Evolutionary conservation across 306 rosid species (phyloP).

Genomic region (Rubus parviflorus): DNA sequence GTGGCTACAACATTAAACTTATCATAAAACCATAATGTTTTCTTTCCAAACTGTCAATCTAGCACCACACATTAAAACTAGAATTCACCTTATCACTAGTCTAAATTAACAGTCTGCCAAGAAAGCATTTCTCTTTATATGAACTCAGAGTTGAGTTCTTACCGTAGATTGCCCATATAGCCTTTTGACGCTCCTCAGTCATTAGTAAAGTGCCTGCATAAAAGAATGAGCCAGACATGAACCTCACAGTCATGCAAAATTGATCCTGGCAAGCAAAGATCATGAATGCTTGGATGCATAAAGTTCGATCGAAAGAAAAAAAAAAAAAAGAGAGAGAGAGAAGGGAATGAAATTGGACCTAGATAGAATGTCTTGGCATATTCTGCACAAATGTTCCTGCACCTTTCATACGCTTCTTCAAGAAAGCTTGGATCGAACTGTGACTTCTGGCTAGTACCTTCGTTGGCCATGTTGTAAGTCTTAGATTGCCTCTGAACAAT

Average conservation of each 20-base stretch:
- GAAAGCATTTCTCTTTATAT: background rate
- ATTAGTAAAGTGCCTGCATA: conserved; percentile 71
- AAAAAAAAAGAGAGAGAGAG: background rate
- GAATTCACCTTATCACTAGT: background rate
- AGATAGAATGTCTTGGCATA: conserved; percentile 91
- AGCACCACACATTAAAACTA: background rate
- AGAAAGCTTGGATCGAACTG: conserved; percentile 56
- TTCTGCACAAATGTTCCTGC: conserved; percentile 73
- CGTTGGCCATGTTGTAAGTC: conserved; percentile 5
- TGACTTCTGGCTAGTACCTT: conserved; percentile 11
- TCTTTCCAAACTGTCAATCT: background rate
- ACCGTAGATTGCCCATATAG: conserved; percentile 93
- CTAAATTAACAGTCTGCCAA: background rate
- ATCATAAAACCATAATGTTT: background rate
- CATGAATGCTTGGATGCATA: background rate
- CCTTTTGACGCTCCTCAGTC: conserved; percentile 79
- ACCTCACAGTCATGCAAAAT: background rate
- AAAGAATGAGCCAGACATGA: background rate
- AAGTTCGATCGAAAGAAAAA: background rate
- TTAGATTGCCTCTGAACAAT: conserved; percentile 64
- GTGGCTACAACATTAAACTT: background rate
- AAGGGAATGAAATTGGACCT: conserved; percentile 37
- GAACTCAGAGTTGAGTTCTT: conserved; percentile 22
- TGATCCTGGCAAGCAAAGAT: background rate
- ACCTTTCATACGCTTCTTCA: conserved; percentile 65